phyloP scores from a whole-genome alignment of 352 stramenopile genomes.

The Stramenopiles sp. region DNA sequence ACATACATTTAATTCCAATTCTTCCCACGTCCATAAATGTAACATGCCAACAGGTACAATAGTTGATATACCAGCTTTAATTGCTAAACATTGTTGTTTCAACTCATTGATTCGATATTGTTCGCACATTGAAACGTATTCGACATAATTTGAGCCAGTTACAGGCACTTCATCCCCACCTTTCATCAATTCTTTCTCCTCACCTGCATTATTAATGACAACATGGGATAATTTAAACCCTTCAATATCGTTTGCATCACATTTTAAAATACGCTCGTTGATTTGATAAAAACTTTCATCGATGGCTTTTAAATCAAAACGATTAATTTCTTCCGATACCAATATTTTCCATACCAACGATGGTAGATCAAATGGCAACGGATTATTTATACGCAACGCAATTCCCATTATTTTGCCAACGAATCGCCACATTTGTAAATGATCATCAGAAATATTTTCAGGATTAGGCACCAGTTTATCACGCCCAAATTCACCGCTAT shows the following conservation, averaged over 20 bases:
- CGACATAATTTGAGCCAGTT: neutral
- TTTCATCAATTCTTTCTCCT: neutral
- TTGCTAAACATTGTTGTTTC: neutral
- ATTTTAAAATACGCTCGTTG: neutral
- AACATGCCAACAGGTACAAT: conserved; percentile 4
- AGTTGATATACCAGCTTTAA: neutral
- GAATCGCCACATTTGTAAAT: conserved; percentile 6
- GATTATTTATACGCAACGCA: conserved; percentile 4
- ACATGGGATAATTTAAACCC: neutral
- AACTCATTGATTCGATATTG: neutral
- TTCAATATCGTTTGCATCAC: neutral
- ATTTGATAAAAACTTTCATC: conserved; percentile 9
- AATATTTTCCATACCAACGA: conserved; percentile 9
- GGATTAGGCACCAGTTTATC: conserved; percentile 3
- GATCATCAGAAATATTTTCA: neutral
- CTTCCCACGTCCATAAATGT: conserved; percentile 1
- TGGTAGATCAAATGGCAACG: neutral
- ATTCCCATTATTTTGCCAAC: neutral
- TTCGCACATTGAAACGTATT: neutral
- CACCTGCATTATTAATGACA: conserved; percentile 2
- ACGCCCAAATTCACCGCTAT: neutral
- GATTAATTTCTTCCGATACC: neutral
- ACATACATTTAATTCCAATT: conserved; percentile 3
- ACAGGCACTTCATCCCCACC: neutral
- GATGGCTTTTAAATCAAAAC: neutral